These are phyloP conservation scores for Lichina pygmaea DNA, from an alignment of 495 filamentous ascomycete species.

Conservation along the genomic window DNA sequence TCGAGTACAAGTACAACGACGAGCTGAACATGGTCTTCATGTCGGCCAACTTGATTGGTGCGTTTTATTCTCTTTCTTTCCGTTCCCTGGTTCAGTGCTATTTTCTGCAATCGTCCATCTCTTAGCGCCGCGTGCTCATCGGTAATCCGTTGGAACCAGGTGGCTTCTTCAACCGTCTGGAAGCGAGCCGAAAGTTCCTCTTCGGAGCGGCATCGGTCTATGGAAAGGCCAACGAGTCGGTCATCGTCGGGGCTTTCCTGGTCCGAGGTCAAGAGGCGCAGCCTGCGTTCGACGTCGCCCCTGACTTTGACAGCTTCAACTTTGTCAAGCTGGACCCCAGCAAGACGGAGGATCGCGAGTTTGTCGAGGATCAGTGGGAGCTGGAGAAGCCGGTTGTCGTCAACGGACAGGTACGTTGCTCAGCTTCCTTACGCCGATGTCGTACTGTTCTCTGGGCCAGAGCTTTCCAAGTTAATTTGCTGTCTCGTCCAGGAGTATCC, in stretches of 20 bases:
- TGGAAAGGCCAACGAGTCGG: constrained; percentile 59
- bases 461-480: not conserved
- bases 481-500: constrained; percentile 18
- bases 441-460: not conserved
- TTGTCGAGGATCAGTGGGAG: constrained; percentile 67
- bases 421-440: not conserved
- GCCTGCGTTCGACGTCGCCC: constrained; percentile 84
- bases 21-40: constrained; percentile 96
- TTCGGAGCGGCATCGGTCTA: constrained; percentile 84
- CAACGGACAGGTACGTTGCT: constrained; percentile 36
- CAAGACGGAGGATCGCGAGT: constrained; percentile 57
- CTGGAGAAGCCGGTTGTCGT: constrained; percentile 60
- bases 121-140: not conserved
- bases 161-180: constrained; percentile 92
- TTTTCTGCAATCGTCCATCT: not conserved
- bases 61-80: constrained; percentile 3
- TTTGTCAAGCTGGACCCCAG: constrained; percentile 84
- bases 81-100: not conserved
- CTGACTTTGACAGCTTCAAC: constrained; percentile 87
- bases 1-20: constrained; percentile 93
- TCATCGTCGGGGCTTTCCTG: constrained; percentile 77
- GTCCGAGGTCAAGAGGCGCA: constrained; percentile 70
- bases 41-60: constrained; percentile 80
- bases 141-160: constrained; percentile 16
- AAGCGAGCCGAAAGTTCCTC: constrained; percentile 94